Conservation (phyloP, 805 yeast species). For the Metschnikowia gelsemii region DNA sequence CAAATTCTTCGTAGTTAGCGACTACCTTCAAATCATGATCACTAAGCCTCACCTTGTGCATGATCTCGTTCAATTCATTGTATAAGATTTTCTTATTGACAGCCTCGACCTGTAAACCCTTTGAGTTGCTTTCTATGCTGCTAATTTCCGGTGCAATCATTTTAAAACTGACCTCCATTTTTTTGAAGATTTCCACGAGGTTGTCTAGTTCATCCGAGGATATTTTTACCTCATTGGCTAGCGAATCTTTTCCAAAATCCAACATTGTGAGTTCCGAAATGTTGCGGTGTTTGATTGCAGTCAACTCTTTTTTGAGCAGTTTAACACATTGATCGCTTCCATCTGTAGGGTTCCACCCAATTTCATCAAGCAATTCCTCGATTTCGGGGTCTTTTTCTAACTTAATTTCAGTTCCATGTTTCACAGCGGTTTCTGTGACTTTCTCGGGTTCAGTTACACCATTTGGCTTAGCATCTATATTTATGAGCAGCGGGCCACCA, state of each 20-base stretch:
- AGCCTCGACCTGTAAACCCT: conserved; percentile 80
- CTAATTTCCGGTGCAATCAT: conserved; percentile 62
- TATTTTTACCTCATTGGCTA: conserved; percentile 33
- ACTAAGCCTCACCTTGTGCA: conserved; percentile 69
- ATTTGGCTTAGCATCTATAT: not conserved
- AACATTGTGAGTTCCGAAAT: conserved; percentile 46
- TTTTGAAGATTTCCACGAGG: conserved; percentile 37
- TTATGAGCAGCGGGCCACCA: not conserved
- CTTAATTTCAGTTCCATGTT: conserved; percentile 8
- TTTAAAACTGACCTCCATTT: conserved; percentile 40
- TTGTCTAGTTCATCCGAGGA: conserved; percentile 39
- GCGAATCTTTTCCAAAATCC: conserved; percentile 35
- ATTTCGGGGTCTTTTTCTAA: conserved; percentile 42
- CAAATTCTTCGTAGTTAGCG: conserved; percentile 47
- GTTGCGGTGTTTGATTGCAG: conserved; percentile 59
- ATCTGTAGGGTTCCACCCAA: conserved; percentile 73
- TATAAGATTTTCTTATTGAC: conserved; percentile 76
- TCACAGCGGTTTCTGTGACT: conserved; percentile 1
- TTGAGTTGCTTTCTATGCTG: conserved; percentile 69
- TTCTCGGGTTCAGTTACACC: conserved; percentile 3
- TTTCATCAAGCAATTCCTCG: conserved; percentile 72
- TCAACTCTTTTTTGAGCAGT: conserved; percentile 58
- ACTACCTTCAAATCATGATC: conserved; percentile 51
- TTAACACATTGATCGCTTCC: conserved; percentile 57
- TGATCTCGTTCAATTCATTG: conserved; percentile 64